Conservation (phyloP, 768 basidiomycete species). For the Grammothele lineata region DNA sequence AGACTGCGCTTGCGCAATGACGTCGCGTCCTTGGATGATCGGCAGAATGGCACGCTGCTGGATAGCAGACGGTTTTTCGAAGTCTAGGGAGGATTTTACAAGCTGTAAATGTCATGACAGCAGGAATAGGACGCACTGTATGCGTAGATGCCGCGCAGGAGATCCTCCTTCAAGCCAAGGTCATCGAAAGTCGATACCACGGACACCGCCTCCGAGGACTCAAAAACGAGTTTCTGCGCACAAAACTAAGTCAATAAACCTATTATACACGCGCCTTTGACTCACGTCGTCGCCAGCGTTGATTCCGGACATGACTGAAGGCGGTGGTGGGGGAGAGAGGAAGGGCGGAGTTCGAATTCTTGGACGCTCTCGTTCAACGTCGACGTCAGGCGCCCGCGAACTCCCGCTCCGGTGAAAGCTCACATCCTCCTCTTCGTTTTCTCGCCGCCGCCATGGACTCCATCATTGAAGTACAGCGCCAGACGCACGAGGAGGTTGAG, state of each 20-base stretch:
- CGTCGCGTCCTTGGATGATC: constrained; percentile 93
- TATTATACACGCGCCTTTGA: too few species aligned
- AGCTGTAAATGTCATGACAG: neutral
- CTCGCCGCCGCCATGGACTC: constrained; percentile 68
- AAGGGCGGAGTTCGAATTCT: constrained; percentile 54
- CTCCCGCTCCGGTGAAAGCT: constrained; percentile 3
- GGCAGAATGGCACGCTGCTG: constrained; percentile 98
- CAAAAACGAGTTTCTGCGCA: constrained; percentile 83
- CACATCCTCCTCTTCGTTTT: constrained; percentile 2
- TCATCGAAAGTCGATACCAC: constrained; percentile 89
- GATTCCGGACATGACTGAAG: constrained; percentile 69
- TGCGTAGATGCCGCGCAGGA: constrained; percentile 95
- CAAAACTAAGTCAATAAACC: too few species aligned
- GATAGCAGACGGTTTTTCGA: constrained; percentile 98
- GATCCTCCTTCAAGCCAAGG: constrained; percentile 89
- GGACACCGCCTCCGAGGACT: constrained; percentile 89
- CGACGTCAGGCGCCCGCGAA: constrained; percentile 10
- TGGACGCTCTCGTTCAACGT: constrained; percentile 4
- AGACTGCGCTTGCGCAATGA: constrained; percentile 98
- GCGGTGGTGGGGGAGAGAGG: constrained; percentile 36
- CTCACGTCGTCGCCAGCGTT: constrained; percentile 82
- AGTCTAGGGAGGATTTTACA: constrained; percentile 57
- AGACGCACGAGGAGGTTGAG: constrained; percentile 94
- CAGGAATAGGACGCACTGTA: constrained; percentile 57
- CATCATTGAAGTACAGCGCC: constrained; percentile 88